Evolutionary conservation across 441 rosid species (phyloP).

Genomic region (Adansonia grandidieri): DNA sequence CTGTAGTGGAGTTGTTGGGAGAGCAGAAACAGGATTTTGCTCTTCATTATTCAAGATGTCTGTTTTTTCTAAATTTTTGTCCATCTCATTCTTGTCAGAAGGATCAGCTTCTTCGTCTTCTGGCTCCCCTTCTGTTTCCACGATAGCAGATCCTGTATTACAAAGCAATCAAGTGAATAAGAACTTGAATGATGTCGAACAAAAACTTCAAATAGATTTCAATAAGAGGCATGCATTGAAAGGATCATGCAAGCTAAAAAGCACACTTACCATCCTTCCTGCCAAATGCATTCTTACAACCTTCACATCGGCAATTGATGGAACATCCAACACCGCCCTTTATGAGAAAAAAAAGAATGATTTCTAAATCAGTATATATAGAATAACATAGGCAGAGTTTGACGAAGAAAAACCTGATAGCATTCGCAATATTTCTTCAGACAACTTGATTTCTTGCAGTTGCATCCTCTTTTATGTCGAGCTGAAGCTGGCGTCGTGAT

Average conservation of each 20-base stretch:
- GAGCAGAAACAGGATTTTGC: constrained; percentile 55
- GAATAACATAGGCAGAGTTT: constrained; percentile 16
- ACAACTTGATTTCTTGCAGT: constrained; percentile 98
- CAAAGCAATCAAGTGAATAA: not conserved
- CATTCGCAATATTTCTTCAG: constrained; percentile 98
- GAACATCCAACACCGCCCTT: constrained; percentile 99
- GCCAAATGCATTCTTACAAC: constrained; percentile 92
- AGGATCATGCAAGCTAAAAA: constrained; percentile 11
- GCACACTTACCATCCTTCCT: constrained; percentile 80
- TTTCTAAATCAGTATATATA: constrained; percentile 32
- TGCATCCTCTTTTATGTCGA: constrained; percentile 98
- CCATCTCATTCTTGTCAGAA: constrained; percentile 46
- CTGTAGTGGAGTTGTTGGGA: constrained; percentile 74
- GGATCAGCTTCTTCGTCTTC: constrained; percentile 66
- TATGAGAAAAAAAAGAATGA: constrained; percentile 22
- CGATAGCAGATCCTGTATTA: constrained; percentile 57
- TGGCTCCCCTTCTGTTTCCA: constrained; percentile 54
- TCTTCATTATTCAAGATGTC: constrained; percentile 60
- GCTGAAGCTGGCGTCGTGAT: constrained; percentile 97
- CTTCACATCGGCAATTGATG: constrained; percentile 94
- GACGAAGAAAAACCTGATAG: constrained; percentile 73
- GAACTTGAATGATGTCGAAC: not conserved
- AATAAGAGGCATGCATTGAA: not conserved
- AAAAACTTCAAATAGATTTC: not conserved
- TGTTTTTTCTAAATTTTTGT: constrained; percentile 44